A percentile compares a stretch with the other conserved stretches of the same genome.
Conservation (phyloP, 805 yeast species). For the Brettanomyces custersianus region DNA sequence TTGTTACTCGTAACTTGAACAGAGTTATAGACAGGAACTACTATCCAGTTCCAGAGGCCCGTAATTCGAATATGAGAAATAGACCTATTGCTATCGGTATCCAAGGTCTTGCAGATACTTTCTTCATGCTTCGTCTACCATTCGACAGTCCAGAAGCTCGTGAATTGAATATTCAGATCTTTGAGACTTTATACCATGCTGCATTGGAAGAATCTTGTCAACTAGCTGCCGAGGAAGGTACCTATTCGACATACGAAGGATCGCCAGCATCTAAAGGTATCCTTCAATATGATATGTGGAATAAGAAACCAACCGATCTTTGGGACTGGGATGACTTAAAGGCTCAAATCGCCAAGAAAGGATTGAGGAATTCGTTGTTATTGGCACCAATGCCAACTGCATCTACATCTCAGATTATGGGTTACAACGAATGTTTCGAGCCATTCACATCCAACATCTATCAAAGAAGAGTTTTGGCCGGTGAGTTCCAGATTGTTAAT, state of each 20-base stretch:
- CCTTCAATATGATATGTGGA: constrained; percentile 51
- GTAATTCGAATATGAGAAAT: constrained; percentile 44
- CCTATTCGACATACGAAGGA: constrained; percentile 42
- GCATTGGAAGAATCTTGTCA: constrained; percentile 50
- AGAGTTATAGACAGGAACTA: constrained; percentile 46
- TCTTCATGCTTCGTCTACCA: constrained; percentile 46
- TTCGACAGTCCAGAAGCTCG: constrained; percentile 51
- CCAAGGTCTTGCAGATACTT: constrained; percentile 54
- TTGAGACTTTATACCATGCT: constrained; percentile 54
- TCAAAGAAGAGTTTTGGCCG: constrained; percentile 54
- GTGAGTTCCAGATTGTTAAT: constrained; percentile 57
- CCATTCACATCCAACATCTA: constrained; percentile 56
- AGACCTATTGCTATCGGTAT: constrained; percentile 60
- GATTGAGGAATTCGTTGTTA: constrained; percentile 48
- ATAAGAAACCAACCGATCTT: constrained; percentile 47
- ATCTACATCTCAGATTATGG: constrained; percentile 55
- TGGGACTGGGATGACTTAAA: constrained; percentile 53
- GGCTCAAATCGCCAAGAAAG: constrained; percentile 37
- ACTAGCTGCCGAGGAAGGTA: constrained; percentile 42
- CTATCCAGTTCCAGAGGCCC: constrained; percentile 50
- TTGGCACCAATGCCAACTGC: constrained; percentile 65
- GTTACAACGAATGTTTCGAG: constrained; percentile 55
- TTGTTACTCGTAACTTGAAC: constrained; percentile 46
- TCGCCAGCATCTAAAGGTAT: constrained; percentile 53
- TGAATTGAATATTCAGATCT: constrained; percentile 48